These are phyloP conservation scores for Coniferiporia sulphurascens DNA, from an alignment of 1,284 basidiomycete species.

Conservation along the genomic window DNA sequence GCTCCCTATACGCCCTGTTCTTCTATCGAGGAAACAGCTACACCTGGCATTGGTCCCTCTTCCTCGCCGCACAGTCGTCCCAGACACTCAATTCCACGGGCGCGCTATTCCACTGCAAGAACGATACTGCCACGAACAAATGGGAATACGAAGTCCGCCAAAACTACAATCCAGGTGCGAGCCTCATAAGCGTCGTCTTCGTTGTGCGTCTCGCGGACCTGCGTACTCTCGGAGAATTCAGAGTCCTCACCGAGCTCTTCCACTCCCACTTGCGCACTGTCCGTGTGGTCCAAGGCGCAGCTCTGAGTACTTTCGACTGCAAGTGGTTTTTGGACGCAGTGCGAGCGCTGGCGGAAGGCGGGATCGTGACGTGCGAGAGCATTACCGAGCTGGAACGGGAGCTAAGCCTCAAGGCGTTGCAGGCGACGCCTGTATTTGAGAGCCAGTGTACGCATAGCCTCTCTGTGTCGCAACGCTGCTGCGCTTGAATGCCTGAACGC, in stretches of 20 bases:
- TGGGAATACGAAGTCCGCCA: not conserved
- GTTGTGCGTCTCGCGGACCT: not conserved
- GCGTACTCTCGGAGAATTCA: not conserved
- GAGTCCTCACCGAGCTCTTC: not conserved
- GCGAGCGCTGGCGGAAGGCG: not conserved
- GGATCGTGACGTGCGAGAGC: not conserved
- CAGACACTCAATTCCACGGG: not conserved
- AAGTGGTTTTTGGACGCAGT: not conserved
- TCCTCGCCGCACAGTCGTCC: not conserved
- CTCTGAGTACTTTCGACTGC: not conserved
- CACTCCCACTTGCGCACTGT: not conserved
- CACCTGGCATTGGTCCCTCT: not conserved
- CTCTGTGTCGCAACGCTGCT: not conserved
- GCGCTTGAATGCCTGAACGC: not conserved
- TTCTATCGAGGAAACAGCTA: not conserved
- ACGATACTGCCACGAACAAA: not conserved
- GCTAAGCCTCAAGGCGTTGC: not conserved
- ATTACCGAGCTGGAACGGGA: not conserved
- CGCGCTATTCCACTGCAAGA: not conserved
- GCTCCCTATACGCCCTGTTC: not conserved
- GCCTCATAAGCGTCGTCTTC: not conserved
- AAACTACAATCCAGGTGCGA: not conserved
- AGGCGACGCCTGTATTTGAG: not conserved
- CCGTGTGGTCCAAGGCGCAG: not conserved
- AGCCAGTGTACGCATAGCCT: not conserved